Percentiles rank a stretch among this genome's conserved stretches.
These are phyloP conservation scores for Acacia acuminata DNA, from an alignment of 306 rosid genomes.

Conservation along the genomic window DNA sequence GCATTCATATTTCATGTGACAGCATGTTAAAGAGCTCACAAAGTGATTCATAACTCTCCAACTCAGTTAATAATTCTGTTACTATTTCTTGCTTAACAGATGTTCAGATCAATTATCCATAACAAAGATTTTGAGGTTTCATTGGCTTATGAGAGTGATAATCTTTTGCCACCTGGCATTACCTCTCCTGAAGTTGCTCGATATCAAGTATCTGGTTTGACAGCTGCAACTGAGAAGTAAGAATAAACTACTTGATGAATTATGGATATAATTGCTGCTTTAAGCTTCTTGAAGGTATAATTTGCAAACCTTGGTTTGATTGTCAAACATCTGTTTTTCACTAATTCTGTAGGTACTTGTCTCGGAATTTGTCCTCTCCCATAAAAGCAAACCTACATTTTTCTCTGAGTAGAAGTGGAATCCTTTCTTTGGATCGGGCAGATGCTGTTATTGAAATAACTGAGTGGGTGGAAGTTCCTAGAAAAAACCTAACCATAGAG, in stretches of 20 bases:
- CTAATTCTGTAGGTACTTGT: slow-evolving; percentile 65
- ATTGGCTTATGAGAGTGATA: slow-evolving; percentile 79
- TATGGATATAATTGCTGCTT: slow-evolving; percentile 31
- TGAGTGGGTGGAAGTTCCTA: slow-evolving; percentile 96
- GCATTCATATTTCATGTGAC: slow-evolving; percentile 32
- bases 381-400: slow-evolving; percentile 86
- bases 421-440: slow-evolving; percentile 88
- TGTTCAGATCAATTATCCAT: slow-evolving; percentile 79
- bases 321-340: slow-evolving; percentile 16
- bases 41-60: slow-evolving; percentile 14
- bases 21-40: slow-evolving; percentile 26
- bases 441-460: slow-evolving; percentile 89
- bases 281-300: slow-evolving; percentile 12
- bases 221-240: slow-evolving; percentile 86
- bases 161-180: slow-evolving; percentile 81
- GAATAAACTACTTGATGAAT: slow-evolving; percentile 35
- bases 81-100: slow-evolving; percentile 47
- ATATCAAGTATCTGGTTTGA: slow-evolving; percentile 78
- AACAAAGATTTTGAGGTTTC: slow-evolving; percentile 89
- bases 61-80: slow-evolving; percentile 22
- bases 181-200: slow-evolving; percentile 62
- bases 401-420: slow-evolving; percentile 93
- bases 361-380: slow-evolving; percentile 86
- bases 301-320: slow-evolving; percentile 27
- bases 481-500: slow-evolving; percentile 67